Base-by-base conservation (phyloP, 345 rosid genomes). In the Citrus mangshanensis region DNA sequence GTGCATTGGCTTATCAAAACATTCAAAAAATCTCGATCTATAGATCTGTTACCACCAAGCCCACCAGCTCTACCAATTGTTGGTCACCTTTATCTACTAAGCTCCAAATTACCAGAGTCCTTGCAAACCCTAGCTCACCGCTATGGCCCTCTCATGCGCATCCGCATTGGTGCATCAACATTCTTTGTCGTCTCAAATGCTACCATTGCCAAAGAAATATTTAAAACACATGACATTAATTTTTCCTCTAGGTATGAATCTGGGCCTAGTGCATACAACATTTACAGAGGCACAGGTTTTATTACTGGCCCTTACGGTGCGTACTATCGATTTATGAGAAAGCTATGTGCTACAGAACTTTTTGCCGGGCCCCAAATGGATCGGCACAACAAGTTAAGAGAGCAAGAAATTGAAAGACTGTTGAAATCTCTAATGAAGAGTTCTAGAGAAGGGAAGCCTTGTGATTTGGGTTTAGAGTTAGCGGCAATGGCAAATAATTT, bases 261-360 rank as follows among this genome's bases (percentile, higher is more conserved):
- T 59, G 92, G 89, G 38, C 89, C 93, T 12, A 70, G 87, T 1
- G 87, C 86, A 55, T 85, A 88, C 79, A 86, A 86, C 76, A 86
- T 89, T 14, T 93, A 91, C 65, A 81, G 78, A 75, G 89, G 88
- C 22, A 32, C 88, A 10, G 92, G 87, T 73, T 93, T 93, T 81
- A 74, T 86, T 28, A 89, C 79, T 40, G 87, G 86, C 5, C 91
- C 88, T 25, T 88, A 89, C 25, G 95, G 96, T n/a, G 21, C 83
- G 7, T 89, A 89, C 12, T 93, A 94, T 96, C 81, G 85, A 77
- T 92, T 92, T 82, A 90, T 92, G 92, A 90, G 86, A 75, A 89
- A 89, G 67, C 85, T 93, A 19, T 89, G 93, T 86, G 84, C 81
- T 85, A 88, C 96, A 3, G 73, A 83, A 77, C 89, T 93, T 22